phyloP scores from a whole-genome alignment of 306 rosid genomes.

The Mimosa pudica region DNA sequence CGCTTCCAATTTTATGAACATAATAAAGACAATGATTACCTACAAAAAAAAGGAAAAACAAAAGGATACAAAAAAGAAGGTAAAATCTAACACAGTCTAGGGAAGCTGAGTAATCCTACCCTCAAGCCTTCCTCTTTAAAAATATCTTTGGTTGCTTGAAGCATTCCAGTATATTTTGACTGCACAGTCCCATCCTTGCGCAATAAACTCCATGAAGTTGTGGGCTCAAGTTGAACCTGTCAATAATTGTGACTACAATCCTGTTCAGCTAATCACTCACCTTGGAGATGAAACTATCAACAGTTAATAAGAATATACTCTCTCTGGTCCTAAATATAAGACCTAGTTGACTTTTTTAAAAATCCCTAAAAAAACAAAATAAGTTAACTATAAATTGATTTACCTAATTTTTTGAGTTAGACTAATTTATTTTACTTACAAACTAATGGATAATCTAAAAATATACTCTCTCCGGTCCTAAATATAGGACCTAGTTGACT shows the following conservation, averaged over 20 bases:
- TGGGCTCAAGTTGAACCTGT: slow-evolving; percentile 97
- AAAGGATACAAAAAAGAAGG: background rate
- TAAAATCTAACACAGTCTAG: slow-evolving; percentile 1
- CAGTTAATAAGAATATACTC: slow-evolving; percentile 18
- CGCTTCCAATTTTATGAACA: background rate
- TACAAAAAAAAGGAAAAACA: background rate
- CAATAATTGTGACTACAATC: slow-evolving; percentile 32
- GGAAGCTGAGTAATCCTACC: slow-evolving; percentile 52
- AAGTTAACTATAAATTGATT: too few species aligned
- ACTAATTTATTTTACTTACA: too few species aligned
- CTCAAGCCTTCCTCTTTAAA: slow-evolving; percentile 90
- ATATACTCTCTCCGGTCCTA: too few species aligned
- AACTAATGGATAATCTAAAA: too few species aligned
- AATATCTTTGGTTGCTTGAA: slow-evolving; percentile 90
- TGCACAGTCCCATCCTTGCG: slow-evolving; percentile 57
- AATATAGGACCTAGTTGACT: too few species aligned
- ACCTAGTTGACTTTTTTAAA: too few species aligned
- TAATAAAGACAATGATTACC: background rate
- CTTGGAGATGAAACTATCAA: slow-evolving; percentile 22
- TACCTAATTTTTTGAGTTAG: too few species aligned
- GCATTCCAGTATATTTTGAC: slow-evolving; percentile 89
- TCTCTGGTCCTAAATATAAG: too few species aligned
- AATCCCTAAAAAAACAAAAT: too few species aligned
- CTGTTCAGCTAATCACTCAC: slow-evolving; percentile 32
- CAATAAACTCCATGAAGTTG: slow-evolving; percentile 68